Base-by-base conservation (phyloP, 495 filamentous ascomycete species). In the Trichoderma orchidacearum region DNA sequence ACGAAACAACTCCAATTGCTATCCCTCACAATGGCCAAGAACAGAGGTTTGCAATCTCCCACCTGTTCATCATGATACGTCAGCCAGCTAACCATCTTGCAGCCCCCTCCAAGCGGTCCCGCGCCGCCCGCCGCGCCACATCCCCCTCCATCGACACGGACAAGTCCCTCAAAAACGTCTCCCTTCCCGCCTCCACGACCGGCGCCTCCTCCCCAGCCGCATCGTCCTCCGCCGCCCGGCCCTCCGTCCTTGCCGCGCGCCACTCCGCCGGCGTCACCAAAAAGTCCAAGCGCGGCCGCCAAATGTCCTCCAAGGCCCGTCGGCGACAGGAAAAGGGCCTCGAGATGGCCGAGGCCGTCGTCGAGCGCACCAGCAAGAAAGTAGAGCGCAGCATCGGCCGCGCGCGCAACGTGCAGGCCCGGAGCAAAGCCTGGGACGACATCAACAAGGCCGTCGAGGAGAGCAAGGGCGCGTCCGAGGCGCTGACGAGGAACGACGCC, bases 101-200 rank as follows among this genome's bases (percentile, higher is more conserved):
- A 76, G 75, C 59, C 30, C 66, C 70, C 21, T 75, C 72, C 9
- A 38, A 78, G 52, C 85, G 85, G 69, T 88, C 87, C 53, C 84
- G 87, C 31, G 85, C 84, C 28, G 85, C 84, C 60, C 78, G 85
- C 62, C 82, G 89, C 53, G 87, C 79, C 35, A 80, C 79, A 25
- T 86, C 85, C 13, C 85, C 84, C 12, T 75, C 81, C 65, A 79
- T 88, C 68, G 73, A 90, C 64, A 74, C 81, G 58, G 86, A 90
- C 72, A 88, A 89, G 71, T 89, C 86, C 3, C 70, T 91, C 34
- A 83, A 81, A 60, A 66, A 78, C 53, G 71, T 79, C 50, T 78
- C 79, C 48, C 75, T 80, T 11, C 80, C 84, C 1, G 51, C 36
- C 17, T 64, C 72, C 25, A 72, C 79, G 30, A 73, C 76, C 6